These are phyloP conservation scores for Graphium sp. DNA, from an alignment of 2,329 filamentous ascomycete species.

Conservation along the genomic window DNA sequence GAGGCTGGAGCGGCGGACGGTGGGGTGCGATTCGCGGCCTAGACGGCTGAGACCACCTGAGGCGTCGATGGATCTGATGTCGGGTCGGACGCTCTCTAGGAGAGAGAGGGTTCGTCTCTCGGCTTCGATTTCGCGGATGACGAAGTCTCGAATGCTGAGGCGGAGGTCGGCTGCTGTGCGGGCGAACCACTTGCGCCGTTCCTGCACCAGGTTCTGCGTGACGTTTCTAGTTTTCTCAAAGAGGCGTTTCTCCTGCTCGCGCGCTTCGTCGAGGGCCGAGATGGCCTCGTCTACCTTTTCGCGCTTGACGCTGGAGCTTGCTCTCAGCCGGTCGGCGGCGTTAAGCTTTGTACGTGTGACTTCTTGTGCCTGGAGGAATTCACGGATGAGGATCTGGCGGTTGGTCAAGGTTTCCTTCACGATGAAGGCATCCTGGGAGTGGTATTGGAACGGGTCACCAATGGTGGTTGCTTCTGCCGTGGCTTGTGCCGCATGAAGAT, in stretches of 20 bases:
- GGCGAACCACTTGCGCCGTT: constrained; percentile 82
- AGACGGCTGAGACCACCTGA: constrained; percentile 80
- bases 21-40: constrained; percentile 74
- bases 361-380: constrained; percentile 83
- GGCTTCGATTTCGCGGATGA: constrained; percentile 85
- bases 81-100: constrained; percentile 82
- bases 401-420: constrained; percentile 98
- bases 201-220: constrained; percentile 72
- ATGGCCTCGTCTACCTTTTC: constrained; percentile 99
- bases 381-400: constrained; percentile 86
- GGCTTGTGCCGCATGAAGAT: constrained; percentile 90
- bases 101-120: constrained; percentile 83
- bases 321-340: constrained; percentile 77
- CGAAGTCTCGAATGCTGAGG: constrained; percentile 75
- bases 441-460: constrained; percentile 84
- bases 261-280: constrained; percentile 70
- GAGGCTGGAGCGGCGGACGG: constrained; percentile 54
- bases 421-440: constrained; percentile 90
- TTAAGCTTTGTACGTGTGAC: constrained; percentile 65
- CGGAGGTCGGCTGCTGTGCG: constrained; percentile 75
- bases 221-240: constrained; percentile 76
- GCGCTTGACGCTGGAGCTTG: constrained; percentile 67
- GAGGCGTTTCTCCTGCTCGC: constrained; percentile 65
- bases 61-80: constrained; percentile 82
- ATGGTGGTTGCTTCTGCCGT: constrained; percentile 92